A percentile compares a stretch with the other conserved stretches of the same genome.
phyloP scores from a whole-genome alignment of 78 protist genomes.

The Dictyostelium brefeldianum region DNA sequence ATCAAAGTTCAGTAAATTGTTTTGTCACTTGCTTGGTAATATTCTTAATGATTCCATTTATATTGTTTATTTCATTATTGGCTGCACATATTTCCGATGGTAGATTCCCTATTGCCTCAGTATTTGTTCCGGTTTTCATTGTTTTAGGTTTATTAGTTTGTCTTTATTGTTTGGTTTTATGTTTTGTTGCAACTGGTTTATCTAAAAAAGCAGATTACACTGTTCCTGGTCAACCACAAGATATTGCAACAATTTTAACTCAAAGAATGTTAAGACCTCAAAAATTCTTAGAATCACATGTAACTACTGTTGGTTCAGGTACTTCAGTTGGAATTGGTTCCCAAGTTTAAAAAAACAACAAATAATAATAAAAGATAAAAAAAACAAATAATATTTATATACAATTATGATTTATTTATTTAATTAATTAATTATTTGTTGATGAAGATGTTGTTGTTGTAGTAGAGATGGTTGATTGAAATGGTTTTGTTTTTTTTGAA shows the following conservation, averaged over 20 bases:
- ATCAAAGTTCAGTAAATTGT: not conserved
- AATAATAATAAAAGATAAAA: not conserved
- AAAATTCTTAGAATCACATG: constrained; percentile 35
- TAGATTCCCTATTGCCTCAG: constrained; percentile 11
- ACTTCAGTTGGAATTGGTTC: not conserved
- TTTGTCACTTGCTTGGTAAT: not conserved
- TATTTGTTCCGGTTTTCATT: constrained; percentile 53
- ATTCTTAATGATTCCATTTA: constrained; percentile 5
- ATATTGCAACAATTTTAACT: not conserved
- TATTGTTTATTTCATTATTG: constrained; percentile 32
- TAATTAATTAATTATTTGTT: not conserved
- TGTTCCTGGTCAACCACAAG: not conserved
- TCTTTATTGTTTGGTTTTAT: not conserved
- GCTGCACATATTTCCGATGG: constrained; percentile 11
- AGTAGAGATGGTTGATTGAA: not conserved
- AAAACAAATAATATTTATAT: not conserved
- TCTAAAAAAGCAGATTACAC: too few species aligned
- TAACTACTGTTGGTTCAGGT: not conserved
- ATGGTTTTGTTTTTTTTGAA: constrained; percentile 45
- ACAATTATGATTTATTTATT: not conserved
- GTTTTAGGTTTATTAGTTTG: not conserved
- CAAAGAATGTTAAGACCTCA: constrained; percentile 31
- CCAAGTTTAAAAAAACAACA: not conserved
- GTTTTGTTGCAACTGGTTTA: not conserved
- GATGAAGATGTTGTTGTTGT: not conserved